Percentiles rank a stretch among this genome's conserved stretches.
Evolutionary conservation across 768 basidiomycete genomes (phyloP).

Genomic region (Boletus sp.): DNA sequence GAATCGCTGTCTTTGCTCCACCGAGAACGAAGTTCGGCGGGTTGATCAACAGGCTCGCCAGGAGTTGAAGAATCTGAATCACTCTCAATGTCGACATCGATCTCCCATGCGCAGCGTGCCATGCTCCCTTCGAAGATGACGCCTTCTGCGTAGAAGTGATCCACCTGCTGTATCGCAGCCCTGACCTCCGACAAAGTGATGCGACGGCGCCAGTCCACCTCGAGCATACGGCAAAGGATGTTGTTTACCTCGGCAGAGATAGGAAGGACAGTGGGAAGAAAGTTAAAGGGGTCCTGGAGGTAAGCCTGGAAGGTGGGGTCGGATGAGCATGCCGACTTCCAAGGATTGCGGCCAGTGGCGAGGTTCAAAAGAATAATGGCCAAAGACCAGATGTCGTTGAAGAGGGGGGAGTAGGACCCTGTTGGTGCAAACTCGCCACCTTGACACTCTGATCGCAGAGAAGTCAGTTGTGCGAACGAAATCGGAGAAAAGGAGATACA

Average conservation of each 20-base stretch:
- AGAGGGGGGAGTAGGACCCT: slow-evolving; percentile 77
- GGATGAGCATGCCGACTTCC: slow-evolving; percentile 80
- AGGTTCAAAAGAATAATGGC: slow-evolving; percentile 97
- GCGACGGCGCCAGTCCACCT: slow-evolving; percentile 60
- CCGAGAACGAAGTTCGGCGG: slow-evolving; percentile 45
- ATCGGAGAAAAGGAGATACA: slow-evolving; percentile 21
- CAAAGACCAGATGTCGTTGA: slow-evolving; percentile 95
- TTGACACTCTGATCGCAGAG: slow-evolving; percentile 71
- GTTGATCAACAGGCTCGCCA: slow-evolving; percentile 38
- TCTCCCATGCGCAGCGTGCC: slow-evolving; percentile 77
- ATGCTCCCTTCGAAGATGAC: slow-evolving; percentile 80
- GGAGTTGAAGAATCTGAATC: slow-evolving; percentile 59
- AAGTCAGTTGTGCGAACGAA: slow-evolving; percentile 18
- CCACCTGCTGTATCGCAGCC: slow-evolving; percentile 51
- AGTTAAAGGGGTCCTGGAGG: slow-evolving; percentile 68
- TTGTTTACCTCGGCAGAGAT: slow-evolving; percentile 73
- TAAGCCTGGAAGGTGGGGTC: slow-evolving; percentile 93
- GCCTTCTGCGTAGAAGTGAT: slow-evolving; percentile 69
- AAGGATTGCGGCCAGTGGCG: slow-evolving; percentile 91
- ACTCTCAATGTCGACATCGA: slow-evolving; percentile 61
- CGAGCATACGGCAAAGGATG: slow-evolving; percentile 71
- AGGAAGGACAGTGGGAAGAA: slow-evolving; percentile 84
- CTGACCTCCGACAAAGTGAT: slow-evolving; percentile 51
- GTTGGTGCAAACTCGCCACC: slow-evolving; percentile 61
- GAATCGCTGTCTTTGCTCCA: slow-evolving; percentile 56